Base-by-base conservation (phyloP, 768 basidiomycete genomes). In the Naganishia onofrii region DNA sequence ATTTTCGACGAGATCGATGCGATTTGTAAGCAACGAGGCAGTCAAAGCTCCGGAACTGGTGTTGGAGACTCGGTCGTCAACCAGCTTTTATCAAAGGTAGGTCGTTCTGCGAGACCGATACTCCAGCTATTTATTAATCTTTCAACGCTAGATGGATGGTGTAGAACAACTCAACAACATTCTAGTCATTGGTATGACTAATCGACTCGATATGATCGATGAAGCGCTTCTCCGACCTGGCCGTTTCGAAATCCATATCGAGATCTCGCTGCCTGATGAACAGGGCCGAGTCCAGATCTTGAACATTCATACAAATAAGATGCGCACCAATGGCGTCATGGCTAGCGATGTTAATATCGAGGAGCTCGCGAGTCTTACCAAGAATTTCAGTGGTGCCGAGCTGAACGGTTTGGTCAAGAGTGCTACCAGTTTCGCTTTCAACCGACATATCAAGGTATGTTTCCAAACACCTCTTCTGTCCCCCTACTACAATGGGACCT, bases 21-120 rank as follows among this genome's bases (percentile, higher is more conserved):
- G 19, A 91, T 99, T 73, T 97, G 93, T 85, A 99, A 97, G 80
- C 96, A 98, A 76, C 90, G 96, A 86, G 96, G 96, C 5, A 91
- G 92, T 9, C 91, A 89, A 0, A 89, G 88, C 76, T 88, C 84
- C 69, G 92, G 94, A 1, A 98, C 96, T 10, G 96, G 96, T 55
- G 96, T 99, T 5, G 95, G 93, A n/a, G 96, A 99, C 80, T 97
- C 89, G 23, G 91, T 98, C 23, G 96, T 99, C 81, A 99, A 98
- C 81, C 96, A 99, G 82, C 86, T 99, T 57, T 85, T 99, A 19
- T 95, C 96, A 29, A 99, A 99, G 86, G 93, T 90, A 53, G 13
- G 84, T 68, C 10, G 6, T 48, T 42, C n/a, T 55, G n/a, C 26
- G 32, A 51, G 38, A 64, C 69, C 29, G 38, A 67, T 57, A 36